A percentile compares a stretch with the other conserved stretches of the same genome.
phyloP scores from a whole-genome alignment of 2,329 filamentous ascomycete genomes.

The Malbranchea zuffiana region DNA sequence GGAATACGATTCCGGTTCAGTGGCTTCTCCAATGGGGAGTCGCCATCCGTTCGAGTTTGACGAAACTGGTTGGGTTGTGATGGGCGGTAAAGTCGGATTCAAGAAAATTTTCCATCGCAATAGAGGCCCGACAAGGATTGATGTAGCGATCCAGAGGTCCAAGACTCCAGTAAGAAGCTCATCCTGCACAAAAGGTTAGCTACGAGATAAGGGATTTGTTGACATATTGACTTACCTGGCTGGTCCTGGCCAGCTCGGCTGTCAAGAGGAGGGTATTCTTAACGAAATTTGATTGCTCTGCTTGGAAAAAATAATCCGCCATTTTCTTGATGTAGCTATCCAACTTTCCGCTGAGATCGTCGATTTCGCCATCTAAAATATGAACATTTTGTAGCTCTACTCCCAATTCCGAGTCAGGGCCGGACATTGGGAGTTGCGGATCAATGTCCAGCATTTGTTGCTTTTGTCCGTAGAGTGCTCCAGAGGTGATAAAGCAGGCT shows the following conservation, averaged over 20 bases:
- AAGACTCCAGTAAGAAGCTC: slow-evolving; percentile 41
- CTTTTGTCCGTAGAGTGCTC: slow-evolving; percentile 31
- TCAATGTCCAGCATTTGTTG: slow-evolving; percentile 28
- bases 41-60: slow-evolving; percentile 32
- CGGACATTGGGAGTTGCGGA: slow-evolving; percentile 32
- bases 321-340: slow-evolving; percentile 45
- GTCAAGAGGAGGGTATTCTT: slow-evolving; percentile 38
- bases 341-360: slow-evolving; percentile 42
- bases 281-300: slow-evolving; percentile 43
- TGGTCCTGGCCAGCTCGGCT: slow-evolving; percentile 28
- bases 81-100: slow-evolving; percentile 33
- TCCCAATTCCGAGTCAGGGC: slow-evolving; percentile 28
- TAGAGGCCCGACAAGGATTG: slow-evolving; percentile 42
- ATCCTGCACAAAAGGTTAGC: slow-evolving; percentile 25
- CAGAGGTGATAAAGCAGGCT: slow-evolving; percentile 39
- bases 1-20: slow-evolving; percentile 36
- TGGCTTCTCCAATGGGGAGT: slow-evolving; percentile 30
- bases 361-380: slow-evolving; percentile 40
- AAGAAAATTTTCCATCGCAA: slow-evolving; percentile 41
- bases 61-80: slow-evolving; percentile 27
- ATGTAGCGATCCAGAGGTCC: slow-evolving; percentile 48
- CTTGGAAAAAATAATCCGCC: slow-evolving; percentile 36
- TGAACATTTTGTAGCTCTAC: slow-evolving; percentile 33
- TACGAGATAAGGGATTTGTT: neutral
- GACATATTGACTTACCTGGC: slow-evolving; percentile 27